Evolutionary conservation across 345 rosid species (phyloP).

Genomic region (Hypericum androsaemum): DNA sequence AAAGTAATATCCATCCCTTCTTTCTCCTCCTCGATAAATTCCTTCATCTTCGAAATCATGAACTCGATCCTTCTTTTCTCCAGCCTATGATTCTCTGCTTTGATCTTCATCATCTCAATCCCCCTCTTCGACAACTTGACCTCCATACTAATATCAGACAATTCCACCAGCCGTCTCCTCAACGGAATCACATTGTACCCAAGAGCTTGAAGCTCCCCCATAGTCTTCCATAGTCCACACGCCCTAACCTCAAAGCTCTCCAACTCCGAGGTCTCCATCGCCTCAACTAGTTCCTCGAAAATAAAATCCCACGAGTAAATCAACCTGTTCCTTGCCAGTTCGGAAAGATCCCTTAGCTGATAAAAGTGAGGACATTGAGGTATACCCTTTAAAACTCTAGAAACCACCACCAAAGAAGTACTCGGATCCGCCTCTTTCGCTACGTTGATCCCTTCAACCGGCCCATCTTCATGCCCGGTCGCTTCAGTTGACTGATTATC

Average conservation of each 20-base stretch:
- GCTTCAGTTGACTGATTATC: too few relatives aligned
- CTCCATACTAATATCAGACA: constrained; percentile 8
- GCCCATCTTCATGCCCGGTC: too few relatives aligned
- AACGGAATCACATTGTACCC: constrained; percentile 22
- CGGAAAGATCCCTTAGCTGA: constrained; percentile 15
- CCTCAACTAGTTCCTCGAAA: constrained; percentile 13
- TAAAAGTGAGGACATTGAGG: constrained; percentile 18
- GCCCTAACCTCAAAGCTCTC: constrained; percentile 13
- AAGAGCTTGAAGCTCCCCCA: constrained; percentile 17
- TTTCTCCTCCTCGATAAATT: not conserved
- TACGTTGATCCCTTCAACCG: not conserved
- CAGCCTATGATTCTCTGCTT: too few relatives aligned
- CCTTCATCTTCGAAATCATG: too few relatives aligned
- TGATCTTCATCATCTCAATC: too few relatives aligned
- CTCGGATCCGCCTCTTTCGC: constrained; percentile 6
- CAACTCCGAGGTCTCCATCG: constrained; percentile 7
- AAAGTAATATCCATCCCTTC: constrained; percentile 13
- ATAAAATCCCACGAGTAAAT: constrained; percentile 11
- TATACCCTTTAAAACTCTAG: constrained; percentile 14
- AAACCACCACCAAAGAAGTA: constrained; percentile 8
- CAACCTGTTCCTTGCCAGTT: constrained; percentile 7
- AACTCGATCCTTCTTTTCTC: too few relatives aligned
- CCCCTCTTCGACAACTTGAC: not conserved
- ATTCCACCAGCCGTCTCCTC: constrained; percentile 14
- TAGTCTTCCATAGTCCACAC: constrained; percentile 14